phyloP scores from a whole-genome alignment of 495 filamentous ascomycete genomes.

The Lophiotrema nucula region DNA sequence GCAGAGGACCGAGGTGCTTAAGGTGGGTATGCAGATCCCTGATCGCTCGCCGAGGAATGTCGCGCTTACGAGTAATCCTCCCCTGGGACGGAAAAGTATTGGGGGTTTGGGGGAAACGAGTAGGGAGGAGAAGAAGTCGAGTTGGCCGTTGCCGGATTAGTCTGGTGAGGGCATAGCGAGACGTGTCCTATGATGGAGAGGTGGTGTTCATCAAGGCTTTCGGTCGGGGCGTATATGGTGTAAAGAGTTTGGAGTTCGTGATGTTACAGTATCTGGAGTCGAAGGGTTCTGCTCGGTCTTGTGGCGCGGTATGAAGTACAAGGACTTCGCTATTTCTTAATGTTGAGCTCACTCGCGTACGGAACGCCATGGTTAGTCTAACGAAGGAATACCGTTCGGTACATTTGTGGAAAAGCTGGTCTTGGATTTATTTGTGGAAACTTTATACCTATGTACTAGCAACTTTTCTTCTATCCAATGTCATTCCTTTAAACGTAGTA shows the following conservation, averaged over 20 bases:
- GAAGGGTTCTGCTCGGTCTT: no score
- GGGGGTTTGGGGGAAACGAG: background rate
- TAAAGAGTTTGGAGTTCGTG: background rate
- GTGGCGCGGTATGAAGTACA: no score
- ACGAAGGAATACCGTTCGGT: no score
- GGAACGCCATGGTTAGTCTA: no score
- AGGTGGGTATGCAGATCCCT: conserved; percentile 18
- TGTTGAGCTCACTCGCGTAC: no score
- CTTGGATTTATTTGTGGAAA: no score
- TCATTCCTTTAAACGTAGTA: no score
- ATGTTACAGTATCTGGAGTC: no score
- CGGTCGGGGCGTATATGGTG: background rate
- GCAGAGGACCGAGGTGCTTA: conserved; percentile 3
- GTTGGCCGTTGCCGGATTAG: background rate
- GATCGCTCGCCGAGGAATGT: background rate
- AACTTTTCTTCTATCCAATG: no score
- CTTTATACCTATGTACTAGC: no score
- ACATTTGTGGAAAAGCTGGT: no score
- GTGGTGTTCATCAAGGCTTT: background rate
- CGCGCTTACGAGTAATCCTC: conserved; percentile 20
- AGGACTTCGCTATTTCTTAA: no score
- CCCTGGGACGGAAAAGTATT: background rate
- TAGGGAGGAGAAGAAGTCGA: background rate
- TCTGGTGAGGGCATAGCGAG: background rate
- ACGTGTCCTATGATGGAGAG: background rate